phyloP scores from a whole-genome alignment of 768 basidiomycete species.

The Tephrocybe sp. region DNA sequence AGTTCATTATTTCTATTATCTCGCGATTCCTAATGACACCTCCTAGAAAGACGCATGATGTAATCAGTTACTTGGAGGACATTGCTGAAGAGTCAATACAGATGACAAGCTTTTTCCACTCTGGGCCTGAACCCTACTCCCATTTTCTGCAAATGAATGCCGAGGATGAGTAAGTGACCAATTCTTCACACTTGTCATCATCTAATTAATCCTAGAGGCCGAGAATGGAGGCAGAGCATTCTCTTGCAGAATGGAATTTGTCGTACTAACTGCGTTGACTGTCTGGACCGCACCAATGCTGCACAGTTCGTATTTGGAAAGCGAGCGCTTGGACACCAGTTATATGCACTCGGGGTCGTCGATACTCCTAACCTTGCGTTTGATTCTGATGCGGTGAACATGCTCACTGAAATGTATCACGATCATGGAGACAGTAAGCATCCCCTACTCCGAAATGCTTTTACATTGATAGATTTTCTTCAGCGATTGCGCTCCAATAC shows the following conservation, averaged over 20 bases:
- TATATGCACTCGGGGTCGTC: constrained; percentile 91
- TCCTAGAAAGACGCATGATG: constrained; percentile 87
- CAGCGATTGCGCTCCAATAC: constrained; percentile 93
- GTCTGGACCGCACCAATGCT: constrained; percentile 93
- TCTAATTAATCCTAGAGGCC: constrained; percentile 17
- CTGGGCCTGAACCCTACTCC: constrained; percentile 81
- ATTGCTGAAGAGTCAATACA: constrained; percentile 92
- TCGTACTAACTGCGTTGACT: constrained; percentile 96
- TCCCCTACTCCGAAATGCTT: neutral
- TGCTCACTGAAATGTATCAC: constrained; percentile 98
- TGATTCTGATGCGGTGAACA: constrained; percentile 93
- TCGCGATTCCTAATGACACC: neutral
- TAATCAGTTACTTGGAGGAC: constrained; percentile 93
- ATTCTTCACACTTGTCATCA: constrained; percentile 7
- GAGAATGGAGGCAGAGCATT: constrained; percentile 62
- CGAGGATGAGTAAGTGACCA: constrained; percentile 34
- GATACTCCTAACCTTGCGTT: constrained; percentile 83
- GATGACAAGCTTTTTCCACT: constrained; percentile 93
- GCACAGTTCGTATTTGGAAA: constrained; percentile 98
- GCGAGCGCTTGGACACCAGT: constrained; percentile 89
- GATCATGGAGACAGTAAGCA: constrained; percentile 91
- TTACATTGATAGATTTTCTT: constrained; percentile 7
- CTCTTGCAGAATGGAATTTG: constrained; percentile 89
- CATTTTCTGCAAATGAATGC: constrained; percentile 56
- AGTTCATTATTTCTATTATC: neutral